Evolutionary conservation across 352 stramenopile genomes (phyloP).

Genomic region (Hyaloperonospora arabidopsidis): DNA sequence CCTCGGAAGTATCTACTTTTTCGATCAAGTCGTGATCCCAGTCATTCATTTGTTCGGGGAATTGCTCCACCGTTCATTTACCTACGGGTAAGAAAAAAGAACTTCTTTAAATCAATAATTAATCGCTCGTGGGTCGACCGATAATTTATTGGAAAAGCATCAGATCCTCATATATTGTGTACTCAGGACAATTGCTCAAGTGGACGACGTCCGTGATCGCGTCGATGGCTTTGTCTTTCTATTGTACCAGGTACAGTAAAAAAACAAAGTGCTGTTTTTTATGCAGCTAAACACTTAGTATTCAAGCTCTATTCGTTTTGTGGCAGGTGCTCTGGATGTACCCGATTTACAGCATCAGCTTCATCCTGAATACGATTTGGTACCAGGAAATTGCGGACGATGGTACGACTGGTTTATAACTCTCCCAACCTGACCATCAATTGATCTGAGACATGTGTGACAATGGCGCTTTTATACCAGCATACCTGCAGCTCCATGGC

Average conservation of each 20-base stretch:
- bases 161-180: no score
- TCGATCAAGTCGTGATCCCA: constrained; percentile 73
- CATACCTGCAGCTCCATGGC: constrained; percentile 73
- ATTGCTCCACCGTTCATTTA: constrained; percentile 63
- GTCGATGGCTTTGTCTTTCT: constrained; percentile 82
- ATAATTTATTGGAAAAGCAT: not conserved
- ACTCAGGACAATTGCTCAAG: constrained; percentile 35
- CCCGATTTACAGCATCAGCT: constrained; percentile 88
- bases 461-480: constrained; percentile 20
- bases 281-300: not conserved
- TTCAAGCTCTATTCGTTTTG: not conserved
- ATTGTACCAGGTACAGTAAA: constrained; percentile 56
- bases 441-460: not conserved
- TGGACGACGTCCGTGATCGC: constrained; percentile 65
- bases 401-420: constrained; percentile 27
- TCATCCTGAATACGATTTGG: constrained; percentile 88
- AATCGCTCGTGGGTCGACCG: not conserved
- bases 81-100: constrained; percentile 40
- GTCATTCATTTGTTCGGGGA: constrained; percentile 85
- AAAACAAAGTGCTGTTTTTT: not conserved
- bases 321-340: constrained; percentile 86
- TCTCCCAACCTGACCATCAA: not conserved
- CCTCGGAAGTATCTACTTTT: constrained; percentile 86
- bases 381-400: constrained; percentile 87
- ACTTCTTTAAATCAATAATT: no score